Evolutionary conservation across 2,329 filamentous ascomycete genomes (phyloP).

Genomic region (Talaromyces sp.): DNA sequence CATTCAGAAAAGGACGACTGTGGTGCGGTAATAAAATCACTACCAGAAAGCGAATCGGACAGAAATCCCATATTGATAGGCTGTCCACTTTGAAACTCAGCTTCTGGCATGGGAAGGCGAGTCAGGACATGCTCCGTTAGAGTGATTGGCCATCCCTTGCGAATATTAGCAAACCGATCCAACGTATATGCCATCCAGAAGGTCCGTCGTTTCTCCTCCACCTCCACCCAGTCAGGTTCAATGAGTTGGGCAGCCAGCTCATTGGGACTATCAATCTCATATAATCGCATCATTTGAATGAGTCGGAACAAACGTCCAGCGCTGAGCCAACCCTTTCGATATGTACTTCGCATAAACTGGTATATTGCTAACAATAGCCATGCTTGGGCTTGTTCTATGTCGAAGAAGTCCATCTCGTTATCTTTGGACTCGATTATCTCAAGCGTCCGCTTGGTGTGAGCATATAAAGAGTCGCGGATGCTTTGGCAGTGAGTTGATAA

Average conservation of each 20-base stretch:
- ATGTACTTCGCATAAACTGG: constrained; percentile 98
- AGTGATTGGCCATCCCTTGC: constrained; percentile 94
- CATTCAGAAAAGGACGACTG: constrained; percentile 35
- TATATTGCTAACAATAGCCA: constrained; percentile 80
- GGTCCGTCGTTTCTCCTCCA: constrained; percentile 83
- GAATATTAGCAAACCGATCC: constrained; percentile 91
- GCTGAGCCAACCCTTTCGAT: constrained; percentile 92
- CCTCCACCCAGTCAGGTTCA: constrained; percentile 88
- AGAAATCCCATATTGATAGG: constrained; percentile 31
- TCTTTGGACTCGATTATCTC: constrained; percentile 88
- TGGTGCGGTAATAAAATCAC: constrained; percentile 20
- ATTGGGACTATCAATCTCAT: constrained; percentile 77
- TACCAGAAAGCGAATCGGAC: constrained; percentile 29
- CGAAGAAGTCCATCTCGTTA: constrained; percentile 84
- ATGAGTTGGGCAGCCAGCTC: constrained; percentile 92
- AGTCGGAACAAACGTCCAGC: constrained; percentile 78
- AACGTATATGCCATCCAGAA: constrained; percentile 94
- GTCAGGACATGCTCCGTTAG: constrained; percentile 51
- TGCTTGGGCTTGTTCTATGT: constrained; percentile 79
- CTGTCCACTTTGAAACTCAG: constrained; percentile 37
- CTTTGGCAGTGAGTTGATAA: constrained; percentile 77
- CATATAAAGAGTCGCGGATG: constrained; percentile 84
- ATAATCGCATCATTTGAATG: constrained; percentile 87
- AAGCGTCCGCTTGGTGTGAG: constrained; percentile 82
- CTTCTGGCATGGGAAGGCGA: constrained; percentile 38